phyloP scores from a whole-genome alignment of 768 basidiomycete species.

The Podaxis carcinomalis region DNA sequence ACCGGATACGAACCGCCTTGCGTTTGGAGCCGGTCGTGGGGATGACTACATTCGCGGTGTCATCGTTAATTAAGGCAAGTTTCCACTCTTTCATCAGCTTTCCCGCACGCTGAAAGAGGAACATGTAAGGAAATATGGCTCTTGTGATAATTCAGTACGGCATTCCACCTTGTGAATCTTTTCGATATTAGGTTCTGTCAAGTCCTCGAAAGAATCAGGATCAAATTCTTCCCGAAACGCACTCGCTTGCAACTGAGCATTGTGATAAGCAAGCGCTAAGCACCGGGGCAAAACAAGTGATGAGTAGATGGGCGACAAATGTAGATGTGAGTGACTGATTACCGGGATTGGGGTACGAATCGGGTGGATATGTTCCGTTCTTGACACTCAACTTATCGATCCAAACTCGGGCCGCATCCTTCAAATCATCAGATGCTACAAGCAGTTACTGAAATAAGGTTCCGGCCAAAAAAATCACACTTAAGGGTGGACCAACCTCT shows the following conservation, averaged over 20 bases:
- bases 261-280: constrained; percentile 80
- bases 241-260: constrained; percentile 85
- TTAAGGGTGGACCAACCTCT: constrained; percentile 57
- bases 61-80: constrained; percentile 52
- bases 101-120: constrained; percentile 21
- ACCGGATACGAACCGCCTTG: constrained; percentile 53
- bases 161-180: constrained; percentile 70
- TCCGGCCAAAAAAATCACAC: background rate
- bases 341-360: constrained; percentile 92
- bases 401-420: constrained; percentile 64
- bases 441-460: background rate
- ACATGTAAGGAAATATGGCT: constrained; percentile 34
- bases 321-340: constrained; percentile 13
- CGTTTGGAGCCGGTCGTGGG: constrained; percentile 57
- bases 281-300: constrained; percentile 1
- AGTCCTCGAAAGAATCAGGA: constrained; percentile 71
- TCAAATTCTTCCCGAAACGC: constrained; percentile 93
- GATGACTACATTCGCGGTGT: constrained; percentile 52
- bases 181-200: constrained; percentile 72
- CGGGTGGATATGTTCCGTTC: constrained; percentile 80
- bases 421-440: constrained; percentile 64
- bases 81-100: constrained; percentile 69
- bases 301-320: constrained; percentile 7
- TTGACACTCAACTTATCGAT: constrained; percentile 78
- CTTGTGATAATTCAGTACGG: constrained; percentile 36